Base-by-base conservation (phyloP, 2,329 filamentous ascomycete genomes). In the Parastagonospora nodorum region DNA sequence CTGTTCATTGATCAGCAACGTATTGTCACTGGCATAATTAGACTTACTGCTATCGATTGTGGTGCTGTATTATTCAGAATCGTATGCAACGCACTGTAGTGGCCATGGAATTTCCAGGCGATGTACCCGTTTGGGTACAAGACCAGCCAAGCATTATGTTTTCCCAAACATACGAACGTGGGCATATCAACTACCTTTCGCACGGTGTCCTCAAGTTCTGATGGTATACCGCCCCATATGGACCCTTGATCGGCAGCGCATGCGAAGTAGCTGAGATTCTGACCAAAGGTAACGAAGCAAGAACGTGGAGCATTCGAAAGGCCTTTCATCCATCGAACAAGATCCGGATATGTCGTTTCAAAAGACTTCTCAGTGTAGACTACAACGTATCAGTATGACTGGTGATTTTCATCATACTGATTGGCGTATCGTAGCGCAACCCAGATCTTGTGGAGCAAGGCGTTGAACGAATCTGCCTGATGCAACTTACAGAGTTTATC, bases 401-500 rank as follows among this genome's bases (percentile, higher is more conserved):
- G 8, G 35, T 29, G 16, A 45, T 35, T 32, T 45, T 30, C 45
- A 15, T 48, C 43, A 42, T 36, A 28, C 27, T 38, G 42, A 35
- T 43, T 30, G 28, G 37, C 45, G 29, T 2, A 14, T 36, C 19
- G 19, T 24, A 24, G 19, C 9, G 9, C 47, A 57, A 32, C 30
- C n/a, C 30, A 32, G 8, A 38, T 19, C 19, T 24, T 24, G 19
- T 24, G 5, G 19, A 24, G 19, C 19, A 24, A 24, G 19, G 19
- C 19, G 19, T 24, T 24, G 19, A 24, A 24, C 19, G 19, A 24
- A 5, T 3, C 19, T 24, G 19, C 19, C 19, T 24, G 5, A 55
- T 51, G 24, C 43, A 31, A 68, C 68, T 64, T 40, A 72, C 69
- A 68, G 29, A 71, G 66, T 58, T 71, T 73, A 11, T 72, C 69